Evolutionary conservation across 306 rosid genomes (phyloP), one percentile per base, ranked within the genome.

Genomic region (Fragaria ananassa): DNA sequence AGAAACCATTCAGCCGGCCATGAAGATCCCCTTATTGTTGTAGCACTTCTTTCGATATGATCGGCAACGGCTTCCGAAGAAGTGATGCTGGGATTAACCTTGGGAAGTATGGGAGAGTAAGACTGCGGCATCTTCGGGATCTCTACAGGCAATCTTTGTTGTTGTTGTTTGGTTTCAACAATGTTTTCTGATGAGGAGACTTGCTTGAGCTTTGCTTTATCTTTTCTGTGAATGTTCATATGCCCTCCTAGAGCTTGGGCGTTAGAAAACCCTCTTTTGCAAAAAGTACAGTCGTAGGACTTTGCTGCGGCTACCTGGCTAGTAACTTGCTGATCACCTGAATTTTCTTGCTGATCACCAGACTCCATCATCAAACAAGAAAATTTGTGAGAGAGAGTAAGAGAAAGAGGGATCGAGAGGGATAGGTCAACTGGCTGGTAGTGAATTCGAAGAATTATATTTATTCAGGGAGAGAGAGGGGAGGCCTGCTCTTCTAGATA

Each of bases 181-280:
- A 44, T 39, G 50, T 39, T 68, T 4, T 68, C 10, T 2, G 62
- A 67, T 15, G 63, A 71, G 44, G 70, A 57, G 7, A 54, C 70
- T 82, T 84, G 89, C 83, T 86, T 91, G 83, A 89, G 87, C 79
- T 84, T 89, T 57, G 92, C 96, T 64, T 93, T 93, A 76, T 93
- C 92, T 81, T 87, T 91, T 23, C 98, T 83, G 29, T 93, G 98
- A 41, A 93, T 87, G 74, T 91, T 93, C 98, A 93, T 91, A 85
- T 93, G 98, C 0, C 97, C 98, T 66, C 98, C 98, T 3, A 93
- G 80, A 62, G 97, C 98, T 81, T 93, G 98, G 68, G 98, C 98
- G 86, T 89, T 93, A 46, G 98, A 85, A 83, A 93, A 93, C 0
- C 98, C 98, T 47, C 96, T 89, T 80, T 76, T 89, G 83, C 98